Base-by-base conservation (phyloP, 805 yeast genomes). In the Metschnikowia colocasiae region DNA sequence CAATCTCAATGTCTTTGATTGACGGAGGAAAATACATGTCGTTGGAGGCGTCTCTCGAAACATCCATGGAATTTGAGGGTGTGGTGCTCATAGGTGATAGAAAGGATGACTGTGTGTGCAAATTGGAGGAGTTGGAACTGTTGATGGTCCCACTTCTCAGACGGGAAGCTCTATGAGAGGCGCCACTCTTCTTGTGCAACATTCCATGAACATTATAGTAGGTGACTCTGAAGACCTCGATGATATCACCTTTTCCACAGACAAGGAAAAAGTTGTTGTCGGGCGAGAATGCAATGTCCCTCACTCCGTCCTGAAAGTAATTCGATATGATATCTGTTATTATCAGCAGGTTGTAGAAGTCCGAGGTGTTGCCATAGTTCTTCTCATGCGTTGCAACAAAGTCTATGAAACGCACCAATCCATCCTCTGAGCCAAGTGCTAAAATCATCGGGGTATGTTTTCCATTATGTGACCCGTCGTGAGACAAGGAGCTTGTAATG, bases 391-490 rank as follows among this genome's bases (percentile, higher is more conserved):
- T 65, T 19, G 63, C 59, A 18, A 64, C 52, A 33, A 83, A 59
- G 58, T 83, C 84, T 40, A 85, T 66, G 15, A 85, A 55, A 40
- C 85, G 65, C 22, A 82, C 65, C 50, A 75, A 76, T 2, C 90
- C 94, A 58, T 84, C 89, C 50, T 80, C 85, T 6, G 81, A 69
- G 0, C 85, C 78, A n/a, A 81, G 59, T 0, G 81, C 77, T 6
- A 79, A 44, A 5, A 78, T 57, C 55, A 61, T 61, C 40, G 60
- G 87, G 74, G 54, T 78, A 16, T 41, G 47, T 2, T 40, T 30
- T 3, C 34, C 25, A 59, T 48, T 64, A 61, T 20, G 29, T 3
- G 45, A 29, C 3, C 34, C 39, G 23, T 44, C 51, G 37, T 59
- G 54, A 1, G 65, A 58, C 9, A 66, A 47, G 0, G 74, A 67